A percentile compares a stretch with the other conserved stretches of the same genome.
Evolutionary conservation across 1,139 yeast species (phyloP).

Genomic region (Scheffersomyces segobiensis): DNA sequence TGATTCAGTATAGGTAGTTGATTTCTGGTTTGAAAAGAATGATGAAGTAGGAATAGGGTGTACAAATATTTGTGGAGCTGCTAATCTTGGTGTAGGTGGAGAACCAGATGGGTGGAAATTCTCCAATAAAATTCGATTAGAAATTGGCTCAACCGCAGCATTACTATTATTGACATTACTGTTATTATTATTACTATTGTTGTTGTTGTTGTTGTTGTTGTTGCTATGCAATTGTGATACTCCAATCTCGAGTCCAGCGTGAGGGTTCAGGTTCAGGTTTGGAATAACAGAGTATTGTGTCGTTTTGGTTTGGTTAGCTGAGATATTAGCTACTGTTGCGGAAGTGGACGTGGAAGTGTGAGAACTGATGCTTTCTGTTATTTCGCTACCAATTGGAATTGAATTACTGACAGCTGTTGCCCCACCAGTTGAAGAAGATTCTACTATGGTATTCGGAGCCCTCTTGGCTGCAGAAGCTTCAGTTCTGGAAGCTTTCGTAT

Average conservation of each 20-base stretch:
- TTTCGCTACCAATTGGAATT: neutral
- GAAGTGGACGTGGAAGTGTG: neutral
- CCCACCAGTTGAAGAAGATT: neutral
- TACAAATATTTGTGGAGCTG: neutral
- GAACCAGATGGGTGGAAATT: neutral
- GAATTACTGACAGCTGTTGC: neutral
- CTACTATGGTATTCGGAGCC: neutral
- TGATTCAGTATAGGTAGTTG: neutral
- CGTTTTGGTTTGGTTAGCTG: neutral
- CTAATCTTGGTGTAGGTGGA: neutral
- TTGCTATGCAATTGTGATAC: neutral
- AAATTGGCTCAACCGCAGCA: neutral
- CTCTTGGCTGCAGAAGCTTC: neutral
- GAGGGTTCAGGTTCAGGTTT: neutral
- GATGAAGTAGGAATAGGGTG: neutral
- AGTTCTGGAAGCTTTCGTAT: conserved; percentile 1
- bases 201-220: too few relatives aligned
- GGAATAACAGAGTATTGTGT: neutral
- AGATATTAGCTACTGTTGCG: neutral
- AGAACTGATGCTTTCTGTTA: neutral
- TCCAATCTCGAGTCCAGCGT: neutral
- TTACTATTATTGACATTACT: too few relatives aligned
- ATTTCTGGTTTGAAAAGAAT: neutral
- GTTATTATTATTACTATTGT: too few relatives aligned
- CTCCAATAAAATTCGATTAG: neutral